Conservation (phyloP, 257 asterid genomes). For the Lavandula angustifolia region DNA sequence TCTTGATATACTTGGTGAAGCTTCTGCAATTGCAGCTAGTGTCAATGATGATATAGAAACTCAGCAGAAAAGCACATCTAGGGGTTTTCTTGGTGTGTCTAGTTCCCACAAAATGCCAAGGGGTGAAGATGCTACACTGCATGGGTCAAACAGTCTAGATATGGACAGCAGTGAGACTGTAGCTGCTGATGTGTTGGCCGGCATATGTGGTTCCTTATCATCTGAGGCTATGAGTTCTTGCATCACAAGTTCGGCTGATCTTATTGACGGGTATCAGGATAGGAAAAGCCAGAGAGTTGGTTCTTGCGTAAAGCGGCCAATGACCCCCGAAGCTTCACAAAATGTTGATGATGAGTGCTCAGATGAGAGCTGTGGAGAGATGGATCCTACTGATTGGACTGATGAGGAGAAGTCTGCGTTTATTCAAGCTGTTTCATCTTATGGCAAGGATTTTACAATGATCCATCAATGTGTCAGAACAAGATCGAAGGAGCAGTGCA, state of each 20-base stretch:
- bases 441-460: constrained; percentile 77
- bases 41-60: constrained; percentile 43
- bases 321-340: constrained; percentile 72
- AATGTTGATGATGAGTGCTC: constrained; percentile 76
- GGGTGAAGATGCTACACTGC: constrained; percentile 43
- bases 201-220: constrained; percentile 91
- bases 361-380: constrained; percentile 90
- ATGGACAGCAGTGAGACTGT: constrained; percentile 60
- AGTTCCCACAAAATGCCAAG: constrained; percentile 45
- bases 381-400: constrained; percentile 81
- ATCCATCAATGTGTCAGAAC: constrained; percentile 69
- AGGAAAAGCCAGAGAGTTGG: constrained; percentile 57
- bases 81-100: constrained; percentile 43
- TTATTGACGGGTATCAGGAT: constrained; percentile 64
- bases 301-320: constrained; percentile 51
- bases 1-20: constrained; percentile 79
- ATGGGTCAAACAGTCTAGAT: constrained; percentile 58
- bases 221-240: constrained; percentile 97
- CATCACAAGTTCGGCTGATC: constrained; percentile 83
- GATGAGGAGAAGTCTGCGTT: constrained; percentile 82
- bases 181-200: constrained; percentile 98
- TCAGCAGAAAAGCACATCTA: constrained; percentile 53
- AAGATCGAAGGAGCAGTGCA: constrained; percentile 81
- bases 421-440: constrained; percentile 67
- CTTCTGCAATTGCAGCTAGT: constrained; percentile 72